Evolutionary conservation across 2,329 filamentous ascomycete genomes (phyloP), one percentile per base, ranked within the genome.

Genomic region (Akanthomyces lecanii): DNA sequence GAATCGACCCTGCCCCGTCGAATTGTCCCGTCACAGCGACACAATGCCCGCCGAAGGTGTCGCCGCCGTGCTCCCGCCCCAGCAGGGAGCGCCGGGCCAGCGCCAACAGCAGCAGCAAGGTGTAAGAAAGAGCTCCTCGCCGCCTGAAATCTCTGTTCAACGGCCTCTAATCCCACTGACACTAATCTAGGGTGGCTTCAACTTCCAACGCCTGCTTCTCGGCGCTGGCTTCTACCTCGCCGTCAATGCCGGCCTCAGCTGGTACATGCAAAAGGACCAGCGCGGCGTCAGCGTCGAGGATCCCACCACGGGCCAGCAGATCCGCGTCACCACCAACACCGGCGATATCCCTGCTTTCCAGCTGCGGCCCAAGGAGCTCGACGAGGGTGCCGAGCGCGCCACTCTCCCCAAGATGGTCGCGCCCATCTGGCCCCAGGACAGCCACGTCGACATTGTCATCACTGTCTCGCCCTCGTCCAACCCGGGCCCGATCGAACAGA

Each of bases 341-440:
- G 82, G 77, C 57, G 78, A 78, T 23, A 86, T 91, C 61, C 87
- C 89, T 33, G 76, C 86, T 21, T 92, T 87, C 72, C 79, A 81
- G 61, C 79, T 88, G 65, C 85, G 89, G 58, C 88, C 89, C n/a
- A 75, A 80, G 65, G 73, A 75, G 64, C 78, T 87, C 71, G 74
- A 87, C 76, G 81, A 85, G 65, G 85, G 84, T 67, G 88, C 87
- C 25, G 76, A 81, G 57, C 89, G 88, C 73, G 89, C 82, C 69
- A 74, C 77, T 1, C 77, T 91, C 21, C 92, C 92, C 1, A 82
- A 88, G 67, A 83, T 82, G 63, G 81, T 97, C 65, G 90, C 90
- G 44, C 93, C 95, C 25, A 92, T 98, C 71, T 99, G 95, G 95
- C 87, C 91, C 2, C 79, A 84, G 54, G 86, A 95, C 72, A 90